Evolutionary conservation across 1,284 basidiomycete genomes (phyloP), one percentile per base, ranked within the genome.

Genomic region (Irpex rosettiformis): DNA sequence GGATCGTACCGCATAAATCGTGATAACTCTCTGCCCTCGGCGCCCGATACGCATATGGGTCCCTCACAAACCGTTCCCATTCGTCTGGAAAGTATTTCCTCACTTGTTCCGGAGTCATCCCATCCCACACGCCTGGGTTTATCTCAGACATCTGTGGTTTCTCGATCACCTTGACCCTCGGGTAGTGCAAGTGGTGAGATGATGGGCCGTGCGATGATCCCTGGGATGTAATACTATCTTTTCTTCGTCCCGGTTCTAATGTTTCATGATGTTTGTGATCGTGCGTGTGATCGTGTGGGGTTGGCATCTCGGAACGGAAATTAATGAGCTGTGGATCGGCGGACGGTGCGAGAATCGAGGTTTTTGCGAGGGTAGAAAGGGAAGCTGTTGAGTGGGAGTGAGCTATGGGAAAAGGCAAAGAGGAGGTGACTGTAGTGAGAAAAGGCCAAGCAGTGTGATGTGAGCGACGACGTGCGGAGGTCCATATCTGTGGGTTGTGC

Each of bases 361-460:
- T 25, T 57, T 64, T n/a, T 63, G 49, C 3, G 24, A 51, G 48
- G 24, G 10, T 13, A 24, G 48, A 27, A 24, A 18, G 27, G n/a
- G 43, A 10, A 18, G 48, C 21, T 21, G 22, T 25, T 27, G 27
- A 51, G 24, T 24, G 43, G 13, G 43, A 18, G 21, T 45, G 43
- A 45, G 43, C n/a, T 58, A 51, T 11, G 18, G 48, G 48, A 11
- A 8, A 24, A 11, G n/a, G n/a, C 13, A 18, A 8, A 45, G 43
- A 66, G 56, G 56, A 63, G 43, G 64, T 59, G 57, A 40, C 66
- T 22, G 66, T 70, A 1, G 77, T 82, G 54, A 94, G 80, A 75
- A 99, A 97, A 0, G 96, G 96, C 88, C 94, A 96, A 1, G 95
- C 94, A 1, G 95, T 97, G 71, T 98, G 95, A 66, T 96, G 89